phyloP scores from a whole-genome alignment of 2,329 filamentous ascomycete species.

The Nigrospora oryzae region DNA sequence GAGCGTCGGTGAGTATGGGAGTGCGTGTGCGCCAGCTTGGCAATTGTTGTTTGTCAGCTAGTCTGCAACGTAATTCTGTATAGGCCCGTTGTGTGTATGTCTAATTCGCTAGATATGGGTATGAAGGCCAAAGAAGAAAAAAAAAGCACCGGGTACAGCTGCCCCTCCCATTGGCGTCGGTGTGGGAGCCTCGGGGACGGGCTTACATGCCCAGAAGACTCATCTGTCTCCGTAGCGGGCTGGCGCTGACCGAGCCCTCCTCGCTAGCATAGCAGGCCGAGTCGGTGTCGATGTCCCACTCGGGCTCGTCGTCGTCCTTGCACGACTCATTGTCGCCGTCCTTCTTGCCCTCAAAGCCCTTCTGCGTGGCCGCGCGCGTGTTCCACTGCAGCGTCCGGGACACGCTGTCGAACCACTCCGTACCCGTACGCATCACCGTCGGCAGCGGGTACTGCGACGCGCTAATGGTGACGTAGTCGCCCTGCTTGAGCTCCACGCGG shows the following conservation, averaged over 20 bases:
- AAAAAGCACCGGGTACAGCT: too few relatives aligned
- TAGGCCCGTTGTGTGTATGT: too few relatives aligned
- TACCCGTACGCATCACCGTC: slow-evolving; percentile 80
- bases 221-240: slow-evolving; percentile 65
- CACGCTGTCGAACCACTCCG: slow-evolving; percentile 96
- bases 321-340: slow-evolving; percentile 37
- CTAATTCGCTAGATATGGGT: too few relatives aligned
- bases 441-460: slow-evolving; percentile 96
- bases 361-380: slow-evolving; percentile 83
- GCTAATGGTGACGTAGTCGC: slow-evolving; percentile 92
- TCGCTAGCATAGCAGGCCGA: slow-evolving; percentile 63
- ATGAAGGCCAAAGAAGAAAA: too few relatives aligned
- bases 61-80: too few relatives aligned
- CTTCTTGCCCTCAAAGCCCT: slow-evolving; percentile 61
- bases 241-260: slow-evolving; percentile 59
- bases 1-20: too few relatives aligned
- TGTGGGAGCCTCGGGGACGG: too few relatives aligned
- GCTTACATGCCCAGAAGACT: slow-evolving; percentile 56
- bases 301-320: slow-evolving; percentile 47
- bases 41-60: too few relatives aligned
- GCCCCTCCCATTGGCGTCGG: too few relatives aligned
- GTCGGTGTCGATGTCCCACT: slow-evolving; percentile 96
- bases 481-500: slow-evolving; percentile 83
- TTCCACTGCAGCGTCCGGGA: slow-evolving; percentile 93
- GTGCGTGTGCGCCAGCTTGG: too few relatives aligned